Evolutionary conservation across 2,329 filamentous ascomycete species (phyloP).

Genomic region (Ascochyta koolunga): DNA sequence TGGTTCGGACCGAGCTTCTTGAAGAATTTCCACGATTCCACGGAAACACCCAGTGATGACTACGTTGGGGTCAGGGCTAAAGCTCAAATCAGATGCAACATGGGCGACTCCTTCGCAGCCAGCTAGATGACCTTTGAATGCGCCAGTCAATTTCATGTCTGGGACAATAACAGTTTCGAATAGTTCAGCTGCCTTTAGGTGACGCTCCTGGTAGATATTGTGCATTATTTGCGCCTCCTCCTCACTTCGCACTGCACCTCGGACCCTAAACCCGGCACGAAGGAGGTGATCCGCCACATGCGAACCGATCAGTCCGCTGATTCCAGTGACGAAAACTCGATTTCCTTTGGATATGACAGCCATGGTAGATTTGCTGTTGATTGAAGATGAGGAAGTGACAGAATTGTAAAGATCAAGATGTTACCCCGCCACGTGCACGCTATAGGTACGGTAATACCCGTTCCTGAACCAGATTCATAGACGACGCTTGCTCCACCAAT

Average conservation of each 20-base stretch:
- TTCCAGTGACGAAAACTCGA: slow-evolving; percentile 39
- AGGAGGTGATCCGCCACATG: slow-evolving; percentile 43
- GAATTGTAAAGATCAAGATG: too few species aligned
- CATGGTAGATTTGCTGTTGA: not conserved
- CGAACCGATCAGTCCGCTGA: slow-evolving; percentile 40
- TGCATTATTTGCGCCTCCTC: slow-evolving; percentile 1
- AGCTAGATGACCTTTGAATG: not conserved
- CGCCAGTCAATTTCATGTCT: slow-evolving; percentile 2
- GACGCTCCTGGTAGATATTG: not conserved
- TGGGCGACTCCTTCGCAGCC: slow-evolving; percentile 2
- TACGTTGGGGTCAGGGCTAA: slow-evolving; percentile 1
- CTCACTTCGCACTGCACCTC: slow-evolving; percentile 36
- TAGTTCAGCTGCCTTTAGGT: not conserved
- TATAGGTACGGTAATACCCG: too few species aligned
- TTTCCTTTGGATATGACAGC: slow-evolving; percentile 23
- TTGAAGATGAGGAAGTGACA: too few species aligned
- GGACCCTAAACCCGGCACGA: slow-evolving; percentile 37
- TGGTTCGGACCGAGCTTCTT: not conserved
- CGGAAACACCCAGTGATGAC: slow-evolving; percentile 7
- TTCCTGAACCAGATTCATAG: too few species aligned
- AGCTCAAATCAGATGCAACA: slow-evolving; percentile 3
- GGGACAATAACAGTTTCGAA: not conserved
- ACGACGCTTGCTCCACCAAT: too few species aligned
- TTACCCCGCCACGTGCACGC: too few species aligned
- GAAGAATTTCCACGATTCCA: not conserved